phyloP scores from a whole-genome alignment of 768 basidiomycete species.

The Boletus speciosus region DNA sequence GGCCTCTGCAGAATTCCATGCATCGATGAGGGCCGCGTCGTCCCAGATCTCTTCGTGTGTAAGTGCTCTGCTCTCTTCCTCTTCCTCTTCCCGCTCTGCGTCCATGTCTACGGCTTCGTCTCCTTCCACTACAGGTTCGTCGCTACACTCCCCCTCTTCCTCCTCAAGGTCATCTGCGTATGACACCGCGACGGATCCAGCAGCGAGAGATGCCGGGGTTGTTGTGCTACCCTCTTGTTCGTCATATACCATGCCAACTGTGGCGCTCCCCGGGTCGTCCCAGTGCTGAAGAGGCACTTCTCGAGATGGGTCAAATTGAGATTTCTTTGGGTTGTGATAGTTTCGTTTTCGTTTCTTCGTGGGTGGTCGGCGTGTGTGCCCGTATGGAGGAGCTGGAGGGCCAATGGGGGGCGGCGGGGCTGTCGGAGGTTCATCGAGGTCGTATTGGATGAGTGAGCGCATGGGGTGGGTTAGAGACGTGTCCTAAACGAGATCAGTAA shows the following conservation, averaged over 20 bases:
- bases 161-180: constrained; percentile 8
- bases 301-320: not conserved
- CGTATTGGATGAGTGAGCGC: constrained; percentile 30
- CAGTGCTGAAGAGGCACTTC: constrained; percentile 37
- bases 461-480: constrained; percentile 3
- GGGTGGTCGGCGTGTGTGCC: constrained; percentile 30
- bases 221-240: constrained; percentile 16
- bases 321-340: constrained; percentile 13
- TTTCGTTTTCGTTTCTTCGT: constrained; percentile 50
- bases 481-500: not conserved
- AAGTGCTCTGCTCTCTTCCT: constrained; percentile 58
- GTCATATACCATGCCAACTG: constrained; percentile 31
- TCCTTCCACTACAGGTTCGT: constrained; percentile 9
- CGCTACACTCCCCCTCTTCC: constrained; percentile 24
- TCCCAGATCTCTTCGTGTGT: constrained; percentile 82
- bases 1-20: constrained; percentile 81
- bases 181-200: not conserved
- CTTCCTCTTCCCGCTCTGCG: constrained; percentile 40
- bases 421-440: constrained; percentile 17
- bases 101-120: constrained; percentile 26
- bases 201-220: not conserved
- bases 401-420: not conserved
- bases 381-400: not conserved
- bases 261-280: constrained; percentile 37
- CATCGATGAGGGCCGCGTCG: constrained; percentile 76